phyloP scores from a whole-genome alignment of 129 eudicot genomes.

The Pulicaria dysenterica region DNA sequence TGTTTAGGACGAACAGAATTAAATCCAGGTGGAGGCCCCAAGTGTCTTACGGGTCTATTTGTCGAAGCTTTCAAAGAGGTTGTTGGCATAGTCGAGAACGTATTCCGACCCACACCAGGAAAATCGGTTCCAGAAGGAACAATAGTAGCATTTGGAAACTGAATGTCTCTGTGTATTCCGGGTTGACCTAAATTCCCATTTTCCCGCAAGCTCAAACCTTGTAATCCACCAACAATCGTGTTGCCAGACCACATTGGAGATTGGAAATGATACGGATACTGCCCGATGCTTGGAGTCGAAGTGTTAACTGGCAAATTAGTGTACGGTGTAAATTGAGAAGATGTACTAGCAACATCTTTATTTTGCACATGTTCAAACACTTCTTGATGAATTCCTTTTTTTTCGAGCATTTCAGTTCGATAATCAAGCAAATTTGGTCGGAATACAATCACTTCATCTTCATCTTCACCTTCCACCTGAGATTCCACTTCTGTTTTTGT shows the following conservation, averaged over 20 bases:
- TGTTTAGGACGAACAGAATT: constrained; percentile 54
- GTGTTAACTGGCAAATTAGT: background rate
- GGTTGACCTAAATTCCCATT: constrained; percentile 42
- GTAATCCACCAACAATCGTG: constrained; percentile 36
- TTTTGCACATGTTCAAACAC: constrained; percentile 29
- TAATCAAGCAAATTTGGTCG: constrained; percentile 50
- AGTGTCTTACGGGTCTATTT: constrained; percentile 56
- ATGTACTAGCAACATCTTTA: constrained; percentile 15
- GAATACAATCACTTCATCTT: constrained; percentile 68
- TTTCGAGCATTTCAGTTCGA: constrained; percentile 36
- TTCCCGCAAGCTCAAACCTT: constrained; percentile 47
- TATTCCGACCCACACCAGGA: constrained; percentile 29
- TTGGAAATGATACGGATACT: constrained; percentile 29
- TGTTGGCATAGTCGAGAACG: constrained; percentile 27
- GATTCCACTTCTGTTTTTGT: constrained; percentile 29
- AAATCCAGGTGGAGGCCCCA: constrained; percentile 79
- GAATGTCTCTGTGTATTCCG: constrained; percentile 37
- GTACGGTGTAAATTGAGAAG: constrained; percentile 11
- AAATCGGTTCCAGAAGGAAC: constrained; percentile 37
- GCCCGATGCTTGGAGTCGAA: constrained; percentile 29
- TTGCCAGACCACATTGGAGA: constrained; percentile 37
- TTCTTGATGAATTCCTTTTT: constrained; percentile 27
- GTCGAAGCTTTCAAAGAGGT: constrained; percentile 40
- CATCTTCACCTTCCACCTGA: constrained; percentile 52
- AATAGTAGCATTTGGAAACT: constrained; percentile 23